A percentile compares a stretch with the other conserved stretches of the same genome.
These are phyloP conservation scores for Ceratobasidium sp. DNA, from an alignment of 1,284 basidiomycete species.

Conservation along the genomic window DNA sequence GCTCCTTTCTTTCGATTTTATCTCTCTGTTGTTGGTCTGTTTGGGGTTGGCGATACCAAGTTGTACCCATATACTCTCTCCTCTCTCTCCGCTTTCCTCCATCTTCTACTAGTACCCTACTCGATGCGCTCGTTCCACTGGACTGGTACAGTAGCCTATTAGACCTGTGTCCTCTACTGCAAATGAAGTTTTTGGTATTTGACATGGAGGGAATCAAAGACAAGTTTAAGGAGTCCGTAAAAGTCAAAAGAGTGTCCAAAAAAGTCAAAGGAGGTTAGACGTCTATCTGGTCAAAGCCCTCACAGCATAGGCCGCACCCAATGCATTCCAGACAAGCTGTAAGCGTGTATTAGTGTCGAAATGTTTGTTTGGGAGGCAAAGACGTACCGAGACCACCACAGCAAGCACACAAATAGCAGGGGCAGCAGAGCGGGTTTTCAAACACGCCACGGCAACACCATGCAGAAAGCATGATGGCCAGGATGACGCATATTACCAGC, in stretches of 20 bases:
- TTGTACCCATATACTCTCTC: constrained; percentile 12
- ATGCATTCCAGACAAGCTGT: constrained; percentile 66
- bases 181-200: constrained; percentile 19
- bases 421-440: constrained; percentile 68
- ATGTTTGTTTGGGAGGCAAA: constrained; percentile 45
- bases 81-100: not conserved
- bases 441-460: constrained; percentile 69
- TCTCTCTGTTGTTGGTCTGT: not conserved
- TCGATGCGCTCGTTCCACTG: constrained; percentile 15
- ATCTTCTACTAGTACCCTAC: constrained; percentile 9
- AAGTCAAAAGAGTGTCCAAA: not conserved
- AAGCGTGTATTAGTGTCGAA: not conserved
- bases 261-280: constrained; percentile 4
- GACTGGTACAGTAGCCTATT: constrained; percentile 24
- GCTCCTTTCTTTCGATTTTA: not conserved
- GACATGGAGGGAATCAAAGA: not conserved
- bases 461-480: constrained; percentile 64
- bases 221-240: not conserved
- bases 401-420: constrained; percentile 72
- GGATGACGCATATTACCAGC: constrained; percentile 62
- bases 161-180: constrained; percentile 16
- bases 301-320: constrained; percentile 66
- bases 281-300: constrained; percentile 57
- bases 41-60: constrained; percentile 12
- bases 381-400: constrained; percentile 69